Evolutionary conservation across 2,329 filamentous ascomycete genomes (phyloP), one percentile per base, ranked within the genome.

Genomic region (Talaromyces sp.): DNA sequence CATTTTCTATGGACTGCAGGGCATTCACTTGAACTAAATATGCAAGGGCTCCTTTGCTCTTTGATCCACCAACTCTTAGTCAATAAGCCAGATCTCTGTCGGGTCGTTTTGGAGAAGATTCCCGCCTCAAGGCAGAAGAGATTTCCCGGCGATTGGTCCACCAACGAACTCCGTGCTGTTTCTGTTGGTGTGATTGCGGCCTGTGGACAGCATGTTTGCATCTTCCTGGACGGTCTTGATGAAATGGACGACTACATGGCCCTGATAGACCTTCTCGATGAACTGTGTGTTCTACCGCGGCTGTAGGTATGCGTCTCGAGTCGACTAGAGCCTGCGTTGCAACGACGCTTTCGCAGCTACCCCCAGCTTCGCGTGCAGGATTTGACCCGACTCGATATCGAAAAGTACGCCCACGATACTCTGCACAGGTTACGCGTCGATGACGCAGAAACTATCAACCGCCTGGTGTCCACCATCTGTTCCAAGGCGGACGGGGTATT

Each of bases 1-100:
- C 63, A 64, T 47, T 65, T 65, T 55, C 63, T 65, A 36, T 65
- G 63, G 63, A 51, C 52, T 30, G 27, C 51, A 27, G 63, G 63
- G 2, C 61, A 42, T 11, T 13, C n/a, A 25, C 42, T 58, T n/a
- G 54, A 65, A 53, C 56, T 49, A 25, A 55, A 49, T 60, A 51
- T 62, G 27, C 17, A 42, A 28, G 63, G 63, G 8, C 59, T 65
- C 39, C 36, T 59, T n/a, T 55, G 62, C 13, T 54, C 47, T 17
- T 59, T 65, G 27, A 52, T 56, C 49, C 42, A 60, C 51, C 44
- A 56, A 44, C 22, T 49, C 27, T 51, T 60, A 52, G 15, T 10
- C 27, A 15, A 22, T 17, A 47, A 53, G n/a, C 49, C 51, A 47
- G 58, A 60, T 33, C 52, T 54, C 22, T 54, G 27, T 54, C 28